Evolutionary conservation across 139 green algal species (phyloP).

Genomic region (Micractinium sp.): DNA sequence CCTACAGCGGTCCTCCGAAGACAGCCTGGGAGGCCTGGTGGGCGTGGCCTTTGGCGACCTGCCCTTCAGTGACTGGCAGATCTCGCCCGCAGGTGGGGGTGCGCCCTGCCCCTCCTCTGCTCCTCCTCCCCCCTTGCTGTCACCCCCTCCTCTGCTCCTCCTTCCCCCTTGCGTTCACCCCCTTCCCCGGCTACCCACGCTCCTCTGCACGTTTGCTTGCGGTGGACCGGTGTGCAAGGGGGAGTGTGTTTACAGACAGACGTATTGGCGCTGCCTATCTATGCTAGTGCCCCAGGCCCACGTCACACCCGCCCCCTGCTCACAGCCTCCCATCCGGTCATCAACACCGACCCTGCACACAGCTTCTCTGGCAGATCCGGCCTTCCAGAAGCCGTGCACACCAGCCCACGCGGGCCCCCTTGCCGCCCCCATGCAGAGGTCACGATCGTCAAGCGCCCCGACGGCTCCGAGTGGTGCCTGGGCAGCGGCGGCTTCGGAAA

Average conservation of each 20-base stretch:
- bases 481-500: constrained; percentile 49
- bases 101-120: background rate
- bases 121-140: background rate
- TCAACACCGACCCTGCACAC: too few relatives aligned
- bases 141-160: too few relatives aligned
- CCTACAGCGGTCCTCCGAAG: background rate
- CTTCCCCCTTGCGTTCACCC: background rate
- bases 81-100: background rate
- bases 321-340: too few relatives aligned
- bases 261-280: too few relatives aligned
- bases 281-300: too few relatives aligned
- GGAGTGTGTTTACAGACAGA: too few relatives aligned
- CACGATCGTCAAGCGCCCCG: constrained; percentile 29
- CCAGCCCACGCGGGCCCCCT: too few relatives aligned
- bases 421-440: constrained; percentile 18
- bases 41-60: background rate
- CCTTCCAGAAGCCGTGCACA: background rate
- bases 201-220: background rate
- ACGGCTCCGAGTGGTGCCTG: constrained; percentile 49
- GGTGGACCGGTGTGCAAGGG: background rate
- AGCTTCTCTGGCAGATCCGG: background rate
- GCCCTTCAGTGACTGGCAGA: constrained; percentile 31
- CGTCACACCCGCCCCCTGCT: too few relatives aligned
- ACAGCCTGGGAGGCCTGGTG: background rate
- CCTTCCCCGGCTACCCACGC: too few relatives aligned